Evolutionary conservation across 257 asterid genomes (phyloP).

Genomic region (Penstemon barbatus): DNA sequence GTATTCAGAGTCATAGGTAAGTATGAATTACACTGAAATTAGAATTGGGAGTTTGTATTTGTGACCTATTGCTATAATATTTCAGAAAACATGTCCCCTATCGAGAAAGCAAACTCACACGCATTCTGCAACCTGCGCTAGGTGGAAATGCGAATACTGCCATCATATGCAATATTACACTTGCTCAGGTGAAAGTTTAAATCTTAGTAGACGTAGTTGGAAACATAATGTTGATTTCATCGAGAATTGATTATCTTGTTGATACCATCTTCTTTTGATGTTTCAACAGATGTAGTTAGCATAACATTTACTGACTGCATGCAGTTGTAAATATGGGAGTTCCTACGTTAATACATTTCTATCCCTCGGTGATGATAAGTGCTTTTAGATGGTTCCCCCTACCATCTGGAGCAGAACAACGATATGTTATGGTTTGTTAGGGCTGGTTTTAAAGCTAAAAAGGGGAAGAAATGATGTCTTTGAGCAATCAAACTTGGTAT

Average conservation of each 20-base stretch:
- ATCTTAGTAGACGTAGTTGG: constrained; percentile 11
- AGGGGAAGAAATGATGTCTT: not conserved
- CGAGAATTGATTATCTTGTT: constrained; percentile 8
- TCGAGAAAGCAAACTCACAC: constrained; percentile 97
- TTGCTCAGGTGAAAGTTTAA: constrained; percentile 75
- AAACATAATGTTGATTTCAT: constrained; percentile 21
- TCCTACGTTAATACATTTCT: not conserved
- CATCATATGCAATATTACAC: constrained; percentile 94
- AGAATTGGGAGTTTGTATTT: constrained; percentile 14
- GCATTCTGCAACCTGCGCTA: constrained; percentile 93
- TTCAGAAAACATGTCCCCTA: constrained; percentile 97
- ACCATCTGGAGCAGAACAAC: constrained; percentile 6
- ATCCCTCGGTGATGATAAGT: constrained; percentile 4
- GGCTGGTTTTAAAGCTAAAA: not conserved
- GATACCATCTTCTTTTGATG: constrained; percentile 10
- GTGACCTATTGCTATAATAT: constrained; percentile 32
- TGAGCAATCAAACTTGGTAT: constrained; percentile 16
- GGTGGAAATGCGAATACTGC: constrained; percentile 99
- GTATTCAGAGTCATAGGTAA: constrained; percentile 97
- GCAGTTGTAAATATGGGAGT: not conserved
- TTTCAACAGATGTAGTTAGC: not conserved
- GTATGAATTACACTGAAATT: constrained; percentile 31
- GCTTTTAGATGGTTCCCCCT: not conserved
- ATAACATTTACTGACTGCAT: constrained; percentile 4
- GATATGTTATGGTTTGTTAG: not conserved